These are phyloP conservation scores for Ocimum tenuiflorum DNA, from an alignment of 257 asterid species.

Conservation along the genomic window DNA sequence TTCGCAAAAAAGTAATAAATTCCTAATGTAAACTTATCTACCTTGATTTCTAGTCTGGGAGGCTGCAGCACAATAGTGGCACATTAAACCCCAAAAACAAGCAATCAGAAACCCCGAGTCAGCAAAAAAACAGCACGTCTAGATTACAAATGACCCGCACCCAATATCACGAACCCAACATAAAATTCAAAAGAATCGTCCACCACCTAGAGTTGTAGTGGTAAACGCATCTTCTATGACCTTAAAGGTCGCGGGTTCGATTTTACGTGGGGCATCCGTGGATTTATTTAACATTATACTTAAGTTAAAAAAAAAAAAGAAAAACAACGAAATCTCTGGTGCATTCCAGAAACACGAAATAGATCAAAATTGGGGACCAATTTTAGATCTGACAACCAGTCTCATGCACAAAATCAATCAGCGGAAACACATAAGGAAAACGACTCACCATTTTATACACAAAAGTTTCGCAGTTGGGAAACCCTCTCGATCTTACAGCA, in stretches of 20 bases:
- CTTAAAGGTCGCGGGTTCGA: too few species aligned
- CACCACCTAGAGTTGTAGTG: too few species aligned
- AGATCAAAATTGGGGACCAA: not conserved
- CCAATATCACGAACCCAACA: slow-evolving; percentile 19
- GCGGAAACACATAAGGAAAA: slow-evolving; percentile 7
- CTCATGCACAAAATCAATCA: slow-evolving; percentile 19
- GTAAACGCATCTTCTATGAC: too few species aligned
- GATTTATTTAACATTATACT: too few species aligned
- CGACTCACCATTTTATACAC: slow-evolving; percentile 37
- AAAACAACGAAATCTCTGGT: slow-evolving; percentile 13
- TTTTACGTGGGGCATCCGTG: too few species aligned
- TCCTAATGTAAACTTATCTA: slow-evolving; percentile 18
- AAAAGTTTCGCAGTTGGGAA: slow-evolving; percentile 17
- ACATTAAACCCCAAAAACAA: slow-evolving; percentile 13
- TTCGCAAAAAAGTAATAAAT: not conserved
- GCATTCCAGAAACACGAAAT: slow-evolving; percentile 2
- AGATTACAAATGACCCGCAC: slow-evolving; percentile 26
- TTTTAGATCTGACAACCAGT: slow-evolving; percentile 29
- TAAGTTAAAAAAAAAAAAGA: too few species aligned
- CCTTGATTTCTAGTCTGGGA: slow-evolving; percentile 56
- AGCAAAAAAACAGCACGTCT: slow-evolving; percentile 20
- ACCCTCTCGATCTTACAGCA: slow-evolving; percentile 26
- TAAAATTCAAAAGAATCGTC: slow-evolving; percentile 12
- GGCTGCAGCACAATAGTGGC: slow-evolving; percentile 33
- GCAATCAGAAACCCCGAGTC: slow-evolving; percentile 12